These are phyloP conservation scores for Takakia lepidozioides DNA, from an alignment of 225 moss, liverwort and hornwort genomes.

Conservation along the genomic window DNA sequence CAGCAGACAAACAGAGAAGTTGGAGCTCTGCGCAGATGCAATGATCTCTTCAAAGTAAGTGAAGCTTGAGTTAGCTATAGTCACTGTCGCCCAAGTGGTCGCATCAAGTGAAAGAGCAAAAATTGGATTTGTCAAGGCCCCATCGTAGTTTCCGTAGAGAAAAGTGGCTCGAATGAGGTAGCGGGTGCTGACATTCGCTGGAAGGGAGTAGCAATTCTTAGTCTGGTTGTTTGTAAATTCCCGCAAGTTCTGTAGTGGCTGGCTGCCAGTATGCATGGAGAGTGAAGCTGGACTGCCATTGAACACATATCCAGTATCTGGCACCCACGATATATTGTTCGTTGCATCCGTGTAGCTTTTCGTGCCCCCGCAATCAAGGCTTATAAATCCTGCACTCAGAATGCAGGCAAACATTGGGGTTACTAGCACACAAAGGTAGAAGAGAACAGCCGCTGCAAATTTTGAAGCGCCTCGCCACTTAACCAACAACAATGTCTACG, in stretches of 20 bases:
- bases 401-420: background rate
- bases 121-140: slow-evolving; percentile 19
- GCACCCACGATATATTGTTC: slow-evolving; percentile 35
- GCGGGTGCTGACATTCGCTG: slow-evolving; percentile 16
- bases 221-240: slow-evolving; percentile 9
- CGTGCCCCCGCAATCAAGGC: slow-evolving; percentile 39
- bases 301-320: slow-evolving; percentile 17
- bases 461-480: too few species aligned
- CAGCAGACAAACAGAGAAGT: slow-evolving; percentile 31
- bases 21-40: slow-evolving; percentile 15
- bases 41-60: slow-evolving; percentile 23
- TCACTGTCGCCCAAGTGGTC: slow-evolving; percentile 23
- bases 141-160: slow-evolving; percentile 31
- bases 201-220: slow-evolving; percentile 34
- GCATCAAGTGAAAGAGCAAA: slow-evolving; percentile 33
- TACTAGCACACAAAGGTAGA: too few species aligned
- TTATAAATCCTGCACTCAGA: slow-evolving; percentile 27
- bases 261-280: slow-evolving; percentile 4
- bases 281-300: slow-evolving; percentile 7
- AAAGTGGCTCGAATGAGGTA: slow-evolving; percentile 44
- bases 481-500: too few species aligned
- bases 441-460: too few species aligned
- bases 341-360: slow-evolving; percentile 23
- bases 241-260: slow-evolving; percentile 22
- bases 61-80: slow-evolving; percentile 14